Percentiles rank a stretch among this genome's conserved stretches.
Evolutionary conservation across 2,329 filamentous ascomycete species (phyloP).

Genomic region (Venturia carpophila): DNA sequence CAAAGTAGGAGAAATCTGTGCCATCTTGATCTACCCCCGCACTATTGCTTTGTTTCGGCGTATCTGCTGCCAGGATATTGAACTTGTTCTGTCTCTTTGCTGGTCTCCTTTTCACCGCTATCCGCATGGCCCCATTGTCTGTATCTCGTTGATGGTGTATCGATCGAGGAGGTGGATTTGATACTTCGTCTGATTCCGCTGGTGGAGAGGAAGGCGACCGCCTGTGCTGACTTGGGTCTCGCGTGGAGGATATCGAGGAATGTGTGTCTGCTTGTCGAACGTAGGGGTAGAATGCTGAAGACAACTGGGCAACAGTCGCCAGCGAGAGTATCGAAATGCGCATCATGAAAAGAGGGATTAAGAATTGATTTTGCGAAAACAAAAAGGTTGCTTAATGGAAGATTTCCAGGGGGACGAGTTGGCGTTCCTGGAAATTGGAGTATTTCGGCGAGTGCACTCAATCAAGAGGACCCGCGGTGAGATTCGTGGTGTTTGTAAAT

Average conservation of each 20-base stretch:
- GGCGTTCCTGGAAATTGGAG: background rate
- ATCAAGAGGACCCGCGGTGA: constrained; percentile 11
- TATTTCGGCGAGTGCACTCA: background rate
- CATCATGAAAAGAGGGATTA: background rate
- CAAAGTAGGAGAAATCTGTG: constrained; percentile 48
- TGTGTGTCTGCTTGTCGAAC: background rate
- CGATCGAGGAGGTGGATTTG: background rate
- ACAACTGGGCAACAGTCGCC: background rate
- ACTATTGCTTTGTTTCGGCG: constrained; percentile 38
- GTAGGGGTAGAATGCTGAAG: constrained; percentile 13
- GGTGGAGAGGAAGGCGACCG: background rate
- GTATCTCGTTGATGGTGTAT: background rate
- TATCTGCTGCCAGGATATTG: constrained; percentile 34
- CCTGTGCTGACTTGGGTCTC: background rate
- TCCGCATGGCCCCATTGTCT: background rate
- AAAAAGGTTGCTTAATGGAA: background rate
- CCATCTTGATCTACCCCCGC: constrained; percentile 48
- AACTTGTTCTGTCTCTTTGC: constrained; percentile 42
- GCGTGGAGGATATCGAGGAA: background rate
- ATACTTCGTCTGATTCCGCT: background rate
- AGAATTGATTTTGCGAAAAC: background rate
- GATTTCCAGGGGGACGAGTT: background rate
- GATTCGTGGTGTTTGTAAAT: background rate
- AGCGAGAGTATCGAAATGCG: background rate
- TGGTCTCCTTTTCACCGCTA: constrained; percentile 22